Percentiles rank a stretch among this genome's conserved stretches.
Evolutionary conservation across 306 rosid species (phyloP).

Genomic region (Neltuma alba): DNA sequence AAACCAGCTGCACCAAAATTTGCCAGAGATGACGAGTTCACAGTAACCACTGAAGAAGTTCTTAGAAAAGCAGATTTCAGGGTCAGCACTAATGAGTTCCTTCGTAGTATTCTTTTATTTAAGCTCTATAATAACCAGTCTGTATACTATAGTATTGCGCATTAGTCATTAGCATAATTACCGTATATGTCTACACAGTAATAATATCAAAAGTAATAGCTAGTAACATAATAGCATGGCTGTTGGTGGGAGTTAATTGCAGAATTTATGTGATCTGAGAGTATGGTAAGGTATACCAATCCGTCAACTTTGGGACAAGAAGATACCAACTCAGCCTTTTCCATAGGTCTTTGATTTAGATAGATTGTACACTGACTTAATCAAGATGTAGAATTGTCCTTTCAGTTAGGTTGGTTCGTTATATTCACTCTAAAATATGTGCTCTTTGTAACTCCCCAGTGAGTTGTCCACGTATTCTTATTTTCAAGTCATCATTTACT

Average conservation of each 20-base stretch:
- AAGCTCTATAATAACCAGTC: not conserved
- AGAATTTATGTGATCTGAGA: not conserved
- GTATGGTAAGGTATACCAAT: constrained; percentile 5
- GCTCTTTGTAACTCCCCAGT: constrained; percentile 13
- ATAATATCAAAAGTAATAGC: not conserved
- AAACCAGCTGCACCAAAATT: constrained; percentile 41
- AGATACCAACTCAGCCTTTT: constrained; percentile 13
- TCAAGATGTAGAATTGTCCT: constrained; percentile 15
- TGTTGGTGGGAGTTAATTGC: constrained; percentile 15
- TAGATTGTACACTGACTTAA: constrained; percentile 17
- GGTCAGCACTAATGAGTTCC: constrained; percentile 36
- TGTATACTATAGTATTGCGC: not conserved
- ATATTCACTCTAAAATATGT: not conserved
- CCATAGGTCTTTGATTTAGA: not conserved
- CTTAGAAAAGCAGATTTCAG: constrained; percentile 58
- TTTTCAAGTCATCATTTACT: constrained; percentile 11
- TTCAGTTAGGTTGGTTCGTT: not conserved
- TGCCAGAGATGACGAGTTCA: not conserved
- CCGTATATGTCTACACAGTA: constrained; percentile 4
- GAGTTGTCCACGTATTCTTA: not conserved
- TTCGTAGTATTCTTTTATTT: constrained; percentile 24
- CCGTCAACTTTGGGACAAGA: constrained; percentile 12
- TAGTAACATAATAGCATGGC: not conserved
- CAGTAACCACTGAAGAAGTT: constrained; percentile 54
- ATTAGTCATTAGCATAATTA: not conserved